phyloP scores from a whole-genome alignment of 805 yeast genomes.

The Sugiyamaella floridensis region DNA sequence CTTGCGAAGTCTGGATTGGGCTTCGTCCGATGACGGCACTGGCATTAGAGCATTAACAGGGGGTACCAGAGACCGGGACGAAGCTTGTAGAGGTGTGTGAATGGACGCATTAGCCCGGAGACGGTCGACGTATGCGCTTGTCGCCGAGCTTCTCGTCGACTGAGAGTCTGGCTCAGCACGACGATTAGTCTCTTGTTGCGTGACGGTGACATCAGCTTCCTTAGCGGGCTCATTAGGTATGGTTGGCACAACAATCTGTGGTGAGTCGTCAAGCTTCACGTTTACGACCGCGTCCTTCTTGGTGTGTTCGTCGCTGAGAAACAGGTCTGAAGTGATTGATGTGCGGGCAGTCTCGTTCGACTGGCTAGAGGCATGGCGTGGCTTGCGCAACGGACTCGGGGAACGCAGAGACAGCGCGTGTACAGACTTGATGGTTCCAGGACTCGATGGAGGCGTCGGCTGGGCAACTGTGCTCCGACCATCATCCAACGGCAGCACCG shows the following conservation, averaged over 20 bases:
- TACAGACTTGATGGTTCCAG: neutral
- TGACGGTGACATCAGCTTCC: neutral
- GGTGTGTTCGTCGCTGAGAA: neutral
- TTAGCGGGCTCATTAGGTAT: neutral
- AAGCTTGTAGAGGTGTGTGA: neutral
- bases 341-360: neutral
- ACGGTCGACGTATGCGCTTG: slow-evolving; percentile 2
- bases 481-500: neutral
- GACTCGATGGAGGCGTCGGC: neutral
- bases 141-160: neutral
- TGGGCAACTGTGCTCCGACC: too few relatives aligned
- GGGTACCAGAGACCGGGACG: slow-evolving; percentile 2
- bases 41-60: neutral
- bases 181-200: neutral
- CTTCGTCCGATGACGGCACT: slow-evolving; percentile 1
- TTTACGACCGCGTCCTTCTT: neutral
- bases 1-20: slow-evolving; percentile 15
- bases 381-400: neutral
- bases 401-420: neutral
- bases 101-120: slow-evolving; percentile 2
- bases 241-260: neutral
- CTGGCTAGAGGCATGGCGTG: neutral
- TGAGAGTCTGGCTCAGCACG: neutral
- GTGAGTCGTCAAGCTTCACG: neutral
- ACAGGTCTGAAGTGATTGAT: neutral